phyloP scores from a whole-genome alignment of 371 early-diverging fungal species.

The Mucor sp. region DNA sequence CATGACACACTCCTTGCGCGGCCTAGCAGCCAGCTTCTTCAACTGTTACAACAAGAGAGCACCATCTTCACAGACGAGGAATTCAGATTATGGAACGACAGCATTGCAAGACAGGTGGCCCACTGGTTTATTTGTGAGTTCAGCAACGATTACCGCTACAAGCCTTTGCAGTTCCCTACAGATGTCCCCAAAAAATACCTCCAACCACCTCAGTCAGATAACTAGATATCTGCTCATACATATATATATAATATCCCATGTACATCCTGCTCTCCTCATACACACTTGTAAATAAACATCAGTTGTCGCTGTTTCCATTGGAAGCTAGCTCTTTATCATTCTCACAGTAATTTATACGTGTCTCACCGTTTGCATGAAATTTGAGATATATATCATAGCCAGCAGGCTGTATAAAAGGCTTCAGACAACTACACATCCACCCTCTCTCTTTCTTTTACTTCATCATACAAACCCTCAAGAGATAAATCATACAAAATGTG shows the following conservation, averaged over 20 bases:
- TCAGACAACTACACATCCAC: background rate
- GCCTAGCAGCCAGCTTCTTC: background rate
- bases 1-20: background rate
- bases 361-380: background rate
- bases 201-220: background rate
- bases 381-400: background rate
- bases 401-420: background rate
- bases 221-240: background rate
- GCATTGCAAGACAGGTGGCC: background rate
- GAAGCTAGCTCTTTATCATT: too few species aligned
- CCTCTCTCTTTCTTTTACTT: background rate
- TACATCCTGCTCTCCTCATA: background rate
- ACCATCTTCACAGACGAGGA: background rate
- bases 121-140: background rate
- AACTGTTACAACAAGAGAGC: background rate
- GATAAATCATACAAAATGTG: background rate
- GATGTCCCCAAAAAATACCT: background rate
- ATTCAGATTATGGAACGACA: background rate
- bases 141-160: background rate
- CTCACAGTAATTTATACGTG: too few species aligned
- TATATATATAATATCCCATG: background rate
- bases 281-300: background rate
- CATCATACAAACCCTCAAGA: background rate
- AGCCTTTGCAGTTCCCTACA: background rate
- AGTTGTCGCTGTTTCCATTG: background rate